Evolutionary conservation across 2,329 filamentous ascomycete genomes (phyloP), one percentile per base, ranked within the genome.

Genomic region (Orbilia brochopaga): DNA sequence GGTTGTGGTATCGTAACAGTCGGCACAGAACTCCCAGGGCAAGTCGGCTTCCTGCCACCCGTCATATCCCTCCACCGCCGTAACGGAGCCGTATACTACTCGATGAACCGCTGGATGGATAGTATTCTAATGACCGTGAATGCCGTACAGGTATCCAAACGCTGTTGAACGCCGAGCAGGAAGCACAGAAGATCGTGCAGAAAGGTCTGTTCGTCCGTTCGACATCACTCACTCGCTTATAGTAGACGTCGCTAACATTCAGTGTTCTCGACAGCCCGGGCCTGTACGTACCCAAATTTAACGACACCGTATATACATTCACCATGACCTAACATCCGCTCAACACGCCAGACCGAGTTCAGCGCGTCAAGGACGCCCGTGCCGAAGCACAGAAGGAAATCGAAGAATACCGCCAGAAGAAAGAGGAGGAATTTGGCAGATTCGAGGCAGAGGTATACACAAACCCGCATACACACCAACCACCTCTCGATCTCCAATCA

Each of bases 161-260:
- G 74, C 63, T 74, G 44, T 60, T 75, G 62, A 76, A 97, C 93
- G 92, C 94, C 78, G 94, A 99, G 86, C 90, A 92, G 82, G 93
- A 97, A 81, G 94, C 94, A 73, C 93, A 96, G 83, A 97, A 97
- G 86, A 99, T 99, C 80, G 92, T 99, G 67, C 93, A 97, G 81
- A 92, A 94, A 86, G 90, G 93, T 95, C 81, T 73, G 83, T 80
- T 19, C 3, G 19, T 42, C 44, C 40, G 23, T 30, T 19, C 40
- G 27, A 21, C n/a, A 21, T 30, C 51, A 23, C 65, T n/a, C 51
- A 51, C 40, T 6, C 15, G 3, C 40, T 4, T 44, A 17, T 21
- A 58, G 53, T 54, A 35, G 32, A 27, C 11, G 19, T 19, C 53
- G 55, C 67, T 65, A 50, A 73, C 55, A 56, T 62, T 70, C 48